A percentile compares a stretch with the other conserved stretches of the same genome.
These are phyloP conservation scores for Cystobasidium pallidum DNA, from an alignment of 1,284 basidiomycete species.

Conservation along the genomic window DNA sequence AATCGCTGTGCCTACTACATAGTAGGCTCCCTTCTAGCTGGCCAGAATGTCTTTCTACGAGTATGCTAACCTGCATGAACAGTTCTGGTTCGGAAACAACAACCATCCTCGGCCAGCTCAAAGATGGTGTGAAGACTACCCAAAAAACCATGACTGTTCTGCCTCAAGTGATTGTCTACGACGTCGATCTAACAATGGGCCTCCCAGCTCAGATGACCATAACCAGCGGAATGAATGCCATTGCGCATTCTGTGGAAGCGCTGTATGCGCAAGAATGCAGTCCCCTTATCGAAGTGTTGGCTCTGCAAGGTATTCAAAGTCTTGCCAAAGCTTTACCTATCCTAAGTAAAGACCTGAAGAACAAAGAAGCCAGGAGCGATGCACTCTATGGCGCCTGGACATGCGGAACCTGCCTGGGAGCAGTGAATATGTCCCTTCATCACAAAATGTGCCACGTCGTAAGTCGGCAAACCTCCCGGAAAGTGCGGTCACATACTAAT, in stretches of 20 bases:
- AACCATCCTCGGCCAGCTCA: slow-evolving; percentile 60
- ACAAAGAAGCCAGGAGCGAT: slow-evolving; percentile 58
- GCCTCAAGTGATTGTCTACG: slow-evolving; percentile 61
- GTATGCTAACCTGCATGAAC: background rate
- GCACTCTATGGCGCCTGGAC: slow-evolving; percentile 60
- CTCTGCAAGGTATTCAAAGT: slow-evolving; percentile 58
- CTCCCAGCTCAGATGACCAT: slow-evolving; percentile 59
- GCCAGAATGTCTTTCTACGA: background rate
- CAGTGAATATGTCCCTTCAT: slow-evolving; percentile 60
- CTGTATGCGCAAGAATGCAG: slow-evolving; percentile 59
- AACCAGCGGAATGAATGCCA: slow-evolving; percentile 61
- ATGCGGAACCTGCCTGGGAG: slow-evolving; percentile 59
- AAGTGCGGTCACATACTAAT: background rate
- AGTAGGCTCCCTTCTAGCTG: slow-evolving; percentile 45
- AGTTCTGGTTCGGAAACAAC: slow-evolving; percentile 60
- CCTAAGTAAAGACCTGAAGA: slow-evolving; percentile 55
- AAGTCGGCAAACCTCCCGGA: background rate
- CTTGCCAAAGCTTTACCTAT: slow-evolving; percentile 57
- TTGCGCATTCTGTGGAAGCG: slow-evolving; percentile 61
- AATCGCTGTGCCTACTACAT: slow-evolving; percentile 61
- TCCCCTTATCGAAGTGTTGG: slow-evolving; percentile 59
- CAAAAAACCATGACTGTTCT: slow-evolving; percentile 57
- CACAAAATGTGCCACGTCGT: slow-evolving; percentile 62
- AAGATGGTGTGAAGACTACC: slow-evolving; percentile 58
- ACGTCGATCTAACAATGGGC: slow-evolving; percentile 60